phyloP scores from a whole-genome alignment of 768 basidiomycete genomes.

The Collybia mongolica region DNA sequence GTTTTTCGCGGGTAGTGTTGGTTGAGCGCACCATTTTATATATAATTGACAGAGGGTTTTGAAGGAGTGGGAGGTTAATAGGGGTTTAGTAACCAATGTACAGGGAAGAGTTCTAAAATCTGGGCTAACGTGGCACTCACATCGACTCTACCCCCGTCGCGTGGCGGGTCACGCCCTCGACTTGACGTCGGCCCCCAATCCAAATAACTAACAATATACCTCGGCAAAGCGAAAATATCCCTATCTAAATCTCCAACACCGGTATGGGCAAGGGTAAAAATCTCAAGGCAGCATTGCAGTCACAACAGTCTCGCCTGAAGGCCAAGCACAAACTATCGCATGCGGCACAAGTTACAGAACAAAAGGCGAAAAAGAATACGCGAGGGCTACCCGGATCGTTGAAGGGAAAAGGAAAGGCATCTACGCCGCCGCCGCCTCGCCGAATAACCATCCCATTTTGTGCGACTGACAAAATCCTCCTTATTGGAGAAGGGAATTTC shows the following conservation, averaged over 20 bases:
- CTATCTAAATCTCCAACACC: not conserved
- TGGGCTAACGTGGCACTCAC: not conserved
- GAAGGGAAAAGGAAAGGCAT: conserved; percentile 40
- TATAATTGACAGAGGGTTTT: conserved; percentile 6
- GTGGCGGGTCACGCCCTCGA: conserved; percentile 1
- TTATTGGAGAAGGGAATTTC: conserved; percentile 95
- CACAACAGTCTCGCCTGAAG: conserved; percentile 66
- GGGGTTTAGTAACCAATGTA: not conserved
- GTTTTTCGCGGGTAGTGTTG: not conserved
- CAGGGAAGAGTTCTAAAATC: not conserved
- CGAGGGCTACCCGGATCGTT: conserved; percentile 11
- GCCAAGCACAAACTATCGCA: conserved; percentile 54
- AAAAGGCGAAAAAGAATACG: conserved; percentile 36
- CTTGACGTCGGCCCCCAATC: not conserved
- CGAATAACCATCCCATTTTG: conserved; percentile 64
- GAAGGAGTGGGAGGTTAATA: not conserved
- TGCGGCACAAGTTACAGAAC: conserved; percentile 52
- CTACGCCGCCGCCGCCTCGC: conserved; percentile 22
- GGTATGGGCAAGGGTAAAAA: conserved; percentile 52
- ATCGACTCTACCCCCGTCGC: not conserved
- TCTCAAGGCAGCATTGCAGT: conserved; percentile 67
- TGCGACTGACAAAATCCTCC: conserved; percentile 63
- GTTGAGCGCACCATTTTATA: conserved; percentile 26
- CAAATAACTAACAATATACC: not conserved
- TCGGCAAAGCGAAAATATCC: not conserved